phyloP scores from a whole-genome alignment of 176 grass and related monocot genomes.

The Calamus simplicifolius region DNA sequence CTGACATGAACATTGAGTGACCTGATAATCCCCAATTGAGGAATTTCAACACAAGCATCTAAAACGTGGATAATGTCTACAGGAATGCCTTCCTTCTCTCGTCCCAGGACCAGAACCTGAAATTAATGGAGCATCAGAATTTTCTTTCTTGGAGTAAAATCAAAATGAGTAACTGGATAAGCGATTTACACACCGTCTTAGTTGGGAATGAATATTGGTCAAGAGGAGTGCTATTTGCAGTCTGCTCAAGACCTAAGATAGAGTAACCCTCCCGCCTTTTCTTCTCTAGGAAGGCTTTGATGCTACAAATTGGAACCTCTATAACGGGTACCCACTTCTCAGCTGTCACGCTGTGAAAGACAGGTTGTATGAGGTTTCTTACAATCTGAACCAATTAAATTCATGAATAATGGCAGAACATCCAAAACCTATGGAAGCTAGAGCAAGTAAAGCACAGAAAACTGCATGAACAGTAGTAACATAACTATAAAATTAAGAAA shows the following conservation, averaged over 20 bases:
- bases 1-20: constrained; percentile 96
- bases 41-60: constrained; percentile 87
- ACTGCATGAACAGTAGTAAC: no score
- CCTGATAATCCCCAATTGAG: constrained; percentile 76
- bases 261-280: constrained; percentile 64
- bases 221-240: constrained; percentile 61
- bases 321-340: constrained; percentile 85
- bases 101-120: constrained; percentile 60
- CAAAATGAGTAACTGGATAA: background rate
- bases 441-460: no score
- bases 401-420: no score
- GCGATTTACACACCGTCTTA: constrained; percentile 39
- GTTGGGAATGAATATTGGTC: constrained; percentile 62
- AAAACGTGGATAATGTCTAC: constrained; percentile 73
- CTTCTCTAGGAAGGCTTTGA: constrained; percentile 55
- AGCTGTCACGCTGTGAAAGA: constrained; percentile 57
- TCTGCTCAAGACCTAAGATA: constrained; percentile 85
- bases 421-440: no score
- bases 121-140: background rate
- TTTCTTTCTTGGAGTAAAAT: background rate
- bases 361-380: background rate
- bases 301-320: constrained; percentile 56
- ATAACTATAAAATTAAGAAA: no score
- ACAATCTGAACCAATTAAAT: no score
- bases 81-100: constrained; percentile 89